Conservation (phyloP, 352 stramenopile genomes). For the Pythium myriotylum region DNA sequence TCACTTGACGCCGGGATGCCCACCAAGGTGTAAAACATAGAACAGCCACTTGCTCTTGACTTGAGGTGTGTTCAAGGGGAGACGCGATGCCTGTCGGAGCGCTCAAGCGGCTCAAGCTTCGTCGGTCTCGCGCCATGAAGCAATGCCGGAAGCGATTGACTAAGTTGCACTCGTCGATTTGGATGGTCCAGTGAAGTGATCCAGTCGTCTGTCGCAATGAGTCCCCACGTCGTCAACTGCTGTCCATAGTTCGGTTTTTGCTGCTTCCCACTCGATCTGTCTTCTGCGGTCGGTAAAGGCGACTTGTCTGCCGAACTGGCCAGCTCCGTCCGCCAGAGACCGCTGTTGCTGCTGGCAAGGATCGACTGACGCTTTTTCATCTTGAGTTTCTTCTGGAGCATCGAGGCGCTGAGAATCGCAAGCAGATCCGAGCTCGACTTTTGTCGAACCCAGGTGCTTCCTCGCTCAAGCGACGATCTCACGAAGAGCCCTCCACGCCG, state of each 20-base stretch:
- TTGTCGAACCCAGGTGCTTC: slow-evolving; percentile 21
- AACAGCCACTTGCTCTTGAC: too few species aligned
- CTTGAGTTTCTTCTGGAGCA: slow-evolving; percentile 2
- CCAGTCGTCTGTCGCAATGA: not conserved
- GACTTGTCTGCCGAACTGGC: too few species aligned
- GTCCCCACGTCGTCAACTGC: slow-evolving; percentile 1
- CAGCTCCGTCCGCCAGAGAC: not conserved
- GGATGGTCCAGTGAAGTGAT: slow-evolving; percentile 7
- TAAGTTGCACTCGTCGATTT: not conserved
- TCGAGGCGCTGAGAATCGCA: slow-evolving; percentile 17
- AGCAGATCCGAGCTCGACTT: slow-evolving; percentile 12
- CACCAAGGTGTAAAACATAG: too few species aligned
- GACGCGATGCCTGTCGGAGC: too few species aligned
- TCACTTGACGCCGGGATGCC: too few species aligned
- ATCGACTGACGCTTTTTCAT: slow-evolving; percentile 14
- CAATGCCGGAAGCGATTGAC: slow-evolving; percentile 9
- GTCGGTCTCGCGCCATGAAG: not conserved
- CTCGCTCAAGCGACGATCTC: slow-evolving; percentile 22
- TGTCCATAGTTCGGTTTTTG: not conserved
- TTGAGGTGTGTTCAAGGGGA: too few species aligned
- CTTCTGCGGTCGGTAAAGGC: too few species aligned
- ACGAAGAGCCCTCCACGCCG: not conserved
- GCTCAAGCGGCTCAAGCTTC: too few species aligned
- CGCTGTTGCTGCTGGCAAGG: not conserved
- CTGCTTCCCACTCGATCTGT: too few species aligned